phyloP scores from a whole-genome alignment of 2,329 filamentous ascomycete genomes.

The Scleromitrula shiraiana region DNA sequence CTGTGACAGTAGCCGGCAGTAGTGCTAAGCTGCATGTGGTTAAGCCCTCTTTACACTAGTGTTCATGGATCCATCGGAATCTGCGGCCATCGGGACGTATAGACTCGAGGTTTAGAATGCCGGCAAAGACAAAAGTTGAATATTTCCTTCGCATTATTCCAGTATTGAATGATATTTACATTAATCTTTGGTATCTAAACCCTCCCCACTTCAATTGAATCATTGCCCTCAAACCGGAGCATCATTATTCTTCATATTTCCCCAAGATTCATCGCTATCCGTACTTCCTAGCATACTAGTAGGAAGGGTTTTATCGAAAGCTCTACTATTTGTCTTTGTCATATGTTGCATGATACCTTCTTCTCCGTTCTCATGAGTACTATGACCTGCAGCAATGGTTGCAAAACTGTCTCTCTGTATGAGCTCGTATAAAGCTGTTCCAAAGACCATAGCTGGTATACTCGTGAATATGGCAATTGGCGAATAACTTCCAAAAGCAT shows the following conservation, averaged over 20 bases:
- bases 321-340: slow-evolving; percentile 32
- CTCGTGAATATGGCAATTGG: slow-evolving; percentile 49
- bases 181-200: neutral
- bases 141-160: no score
- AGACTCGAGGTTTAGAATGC: no score
- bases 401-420: slow-evolving; percentile 45
- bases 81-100: no score
- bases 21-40: no score
- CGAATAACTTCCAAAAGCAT: slow-evolving; percentile 42
- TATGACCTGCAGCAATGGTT: slow-evolving; percentile 41
- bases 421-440: slow-evolving; percentile 46
- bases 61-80: no score
- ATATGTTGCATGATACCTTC: slow-evolving; percentile 39
- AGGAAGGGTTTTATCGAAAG: slow-evolving; percentile 18
- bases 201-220: no score
- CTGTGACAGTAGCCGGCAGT: no score
- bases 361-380: slow-evolving; percentile 42
- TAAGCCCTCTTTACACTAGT: no score
- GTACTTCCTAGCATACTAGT: neutral
- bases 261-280: neutral
- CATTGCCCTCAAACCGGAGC: neutral
- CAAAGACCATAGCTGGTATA: slow-evolving; percentile 48
- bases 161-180: no score
- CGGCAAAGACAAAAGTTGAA: no score
- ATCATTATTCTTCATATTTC: neutral